Conservation (phyloP, 768 basidiomycete species). For the Cystobasidium onofrii region DNA sequence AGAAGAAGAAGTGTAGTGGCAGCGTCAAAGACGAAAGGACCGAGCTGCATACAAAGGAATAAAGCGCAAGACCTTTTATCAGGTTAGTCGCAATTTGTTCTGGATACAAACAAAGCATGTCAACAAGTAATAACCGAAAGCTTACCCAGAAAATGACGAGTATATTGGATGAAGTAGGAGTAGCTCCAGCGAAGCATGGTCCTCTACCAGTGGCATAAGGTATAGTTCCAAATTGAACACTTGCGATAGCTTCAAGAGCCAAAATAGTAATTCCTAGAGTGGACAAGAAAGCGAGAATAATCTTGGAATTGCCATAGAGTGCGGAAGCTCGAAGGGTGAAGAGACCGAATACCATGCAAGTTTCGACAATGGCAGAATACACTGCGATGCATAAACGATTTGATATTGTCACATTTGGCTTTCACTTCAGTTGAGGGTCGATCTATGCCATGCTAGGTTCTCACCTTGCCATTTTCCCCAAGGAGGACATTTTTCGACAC, state of each 20-base stretch:
- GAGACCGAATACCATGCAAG: neutral
- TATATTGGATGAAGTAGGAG: neutral
- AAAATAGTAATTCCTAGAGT: neutral
- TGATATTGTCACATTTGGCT: no score
- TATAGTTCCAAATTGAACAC: neutral
- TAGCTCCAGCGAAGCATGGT: constrained; percentile 24
- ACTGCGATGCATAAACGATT: neutral
- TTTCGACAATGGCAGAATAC: neutral
- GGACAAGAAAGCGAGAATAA: neutral
- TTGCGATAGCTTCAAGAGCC: neutral
- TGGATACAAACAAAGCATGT: no score
- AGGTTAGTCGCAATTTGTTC: no score
- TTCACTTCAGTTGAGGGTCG: neutral
- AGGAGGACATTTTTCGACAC: neutral
- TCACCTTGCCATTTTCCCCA: neutral
- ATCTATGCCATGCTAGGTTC: neutral
- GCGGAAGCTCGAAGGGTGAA: constrained; percentile 3
- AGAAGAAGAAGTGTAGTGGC: neutral
- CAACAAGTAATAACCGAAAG: no score
- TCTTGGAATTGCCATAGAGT: constrained; percentile 16
- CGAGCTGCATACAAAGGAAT: neutral
- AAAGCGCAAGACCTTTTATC: no score
- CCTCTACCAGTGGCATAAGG: neutral
- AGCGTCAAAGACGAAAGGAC: constrained; percentile 15
- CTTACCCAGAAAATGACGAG: constrained; percentile 19